Percentiles rank a stretch among this genome's conserved stretches.
Evolutionary conservation across 371 early-diverging fungal species (phyloP).

Genomic region (Mortierella sp.): DNA sequence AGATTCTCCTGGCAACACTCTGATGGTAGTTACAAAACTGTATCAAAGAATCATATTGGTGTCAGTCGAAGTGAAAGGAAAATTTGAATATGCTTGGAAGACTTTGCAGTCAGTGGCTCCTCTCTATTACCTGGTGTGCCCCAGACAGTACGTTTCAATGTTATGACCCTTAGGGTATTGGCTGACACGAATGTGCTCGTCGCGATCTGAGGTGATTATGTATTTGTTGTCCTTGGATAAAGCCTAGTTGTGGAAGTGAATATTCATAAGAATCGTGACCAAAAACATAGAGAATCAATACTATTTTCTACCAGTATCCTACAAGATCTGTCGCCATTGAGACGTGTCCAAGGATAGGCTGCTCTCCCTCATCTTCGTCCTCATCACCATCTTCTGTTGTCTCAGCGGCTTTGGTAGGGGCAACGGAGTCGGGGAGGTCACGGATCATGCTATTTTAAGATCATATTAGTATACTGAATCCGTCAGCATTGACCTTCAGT

Average conservation of each 20-base stretch:
- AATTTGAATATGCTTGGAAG: background rate
- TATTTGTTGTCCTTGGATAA: constrained; percentile 71
- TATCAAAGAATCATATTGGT: background rate
- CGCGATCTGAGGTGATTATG: constrained; percentile 93
- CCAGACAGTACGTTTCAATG: constrained; percentile 90
- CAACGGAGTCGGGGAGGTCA: constrained; percentile 39
- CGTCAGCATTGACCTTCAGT: background rate
- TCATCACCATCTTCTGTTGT: constrained; percentile 39
- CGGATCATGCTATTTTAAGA: constrained; percentile 45
- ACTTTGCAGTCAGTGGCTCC: background rate
- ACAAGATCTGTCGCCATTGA: constrained; percentile 93
- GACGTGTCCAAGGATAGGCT: constrained; percentile 92
- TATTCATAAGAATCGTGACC: background rate
- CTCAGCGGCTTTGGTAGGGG: constrained; percentile 36
- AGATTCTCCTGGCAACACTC: constrained; percentile 63
- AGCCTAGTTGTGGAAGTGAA: constrained; percentile 46
- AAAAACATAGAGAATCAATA: background rate
- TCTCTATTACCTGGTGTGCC: constrained; percentile 85
- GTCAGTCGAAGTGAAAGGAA: background rate
- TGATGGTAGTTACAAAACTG: constrained; percentile 77
- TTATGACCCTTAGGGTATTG: constrained; percentile 90
- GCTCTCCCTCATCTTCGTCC: constrained; percentile 61
- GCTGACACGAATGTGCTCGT: constrained; percentile 95
- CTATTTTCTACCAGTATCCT: constrained; percentile 8
- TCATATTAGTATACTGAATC: background rate